Evolutionary conservation across 1,284 basidiomycete species (phyloP), one percentile per base, ranked within the genome.

Genomic region (Stereum hirsutum): DNA sequence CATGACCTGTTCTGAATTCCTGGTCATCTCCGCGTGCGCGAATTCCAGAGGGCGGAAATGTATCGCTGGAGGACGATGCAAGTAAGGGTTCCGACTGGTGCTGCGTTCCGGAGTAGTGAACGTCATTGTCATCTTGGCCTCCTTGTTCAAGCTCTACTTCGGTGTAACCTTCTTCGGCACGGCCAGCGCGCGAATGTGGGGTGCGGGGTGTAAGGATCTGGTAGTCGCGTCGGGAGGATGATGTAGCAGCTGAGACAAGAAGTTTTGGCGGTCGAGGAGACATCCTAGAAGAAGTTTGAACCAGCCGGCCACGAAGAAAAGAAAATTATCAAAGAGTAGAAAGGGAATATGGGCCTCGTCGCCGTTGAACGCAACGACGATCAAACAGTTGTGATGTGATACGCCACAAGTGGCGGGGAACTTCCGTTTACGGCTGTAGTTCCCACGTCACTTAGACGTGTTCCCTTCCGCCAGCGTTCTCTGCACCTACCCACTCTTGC

Each of bases 151-250:
- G 58, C 46, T 74, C 72, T n/a, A 65, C 54, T 36, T 69, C 67
- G 3, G 66, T 66, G 51, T 69, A 68, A 2, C 65, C 70, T 54
- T 77, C 74, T 52, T 80, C 77, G 39, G 72, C 70, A 51, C 69
- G 66, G 30, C 74, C 77, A 28, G 74, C 66, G 51, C 73, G 72
- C 26, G 75, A 75, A 54, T 75, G 78, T 42, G 79, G 79, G 25
- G 79, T 81, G 39, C 78, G 66, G 1, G 79, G 79, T 8, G 76
- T 80, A 8, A 81, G 62, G 30, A 57, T 50, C 39, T 64, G 66
- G 46, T 69, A 58, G 40, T 72, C 64, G 28, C n/a, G n/a, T n/a
- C n/a, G n/a, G n/a, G 57, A 25, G n/a, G 39, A 30, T 23, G 15
- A 42, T n/a, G 27, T 41, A 31, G 27, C 43, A 39, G 46, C 30